A percentile compares a stretch with the other conserved stretches of the same genome.
Evolutionary conservation across 805 yeast genomes (phyloP).

Genomic region (Schwanniomyces yamadae): DNA sequence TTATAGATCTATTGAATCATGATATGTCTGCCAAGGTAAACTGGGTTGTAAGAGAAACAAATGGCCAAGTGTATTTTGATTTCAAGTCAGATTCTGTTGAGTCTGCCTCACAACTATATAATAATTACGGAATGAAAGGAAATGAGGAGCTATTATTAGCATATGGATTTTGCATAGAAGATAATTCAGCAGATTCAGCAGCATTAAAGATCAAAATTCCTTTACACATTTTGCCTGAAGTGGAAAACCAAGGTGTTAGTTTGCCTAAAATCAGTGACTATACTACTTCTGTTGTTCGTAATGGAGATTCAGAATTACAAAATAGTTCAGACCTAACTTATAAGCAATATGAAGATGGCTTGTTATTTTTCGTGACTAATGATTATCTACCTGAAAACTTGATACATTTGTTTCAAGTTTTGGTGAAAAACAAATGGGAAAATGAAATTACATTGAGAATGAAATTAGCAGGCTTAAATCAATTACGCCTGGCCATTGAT

Average conservation of each 20-base stretch:
- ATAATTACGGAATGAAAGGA: slow-evolving; percentile 86
- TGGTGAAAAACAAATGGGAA: slow-evolving; percentile 54
- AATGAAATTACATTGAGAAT: slow-evolving; percentile 47
- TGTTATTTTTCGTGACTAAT: slow-evolving; percentile 39
- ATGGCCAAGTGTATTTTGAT: slow-evolving; percentile 27
- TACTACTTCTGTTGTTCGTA: slow-evolving; percentile 33
- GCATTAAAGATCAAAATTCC: slow-evolving; percentile 62
- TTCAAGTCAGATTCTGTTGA: slow-evolving; percentile 39
- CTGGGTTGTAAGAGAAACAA: slow-evolving; percentile 47
- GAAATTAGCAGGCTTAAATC: slow-evolving; percentile 59
- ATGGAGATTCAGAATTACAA: slow-evolving; percentile 3
- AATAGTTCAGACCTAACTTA: slow-evolving; percentile 5
- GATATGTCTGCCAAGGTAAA: slow-evolving; percentile 55
- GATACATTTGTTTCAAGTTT: slow-evolving; percentile 51
- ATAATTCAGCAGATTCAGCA: slow-evolving; percentile 57
- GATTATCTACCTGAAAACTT: slow-evolving; percentile 43
- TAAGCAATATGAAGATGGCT: slow-evolving; percentile 27
- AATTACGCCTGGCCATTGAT: slow-evolving; percentile 50
- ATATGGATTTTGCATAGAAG: slow-evolving; percentile 71
- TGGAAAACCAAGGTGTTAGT: slow-evolving; percentile 36
- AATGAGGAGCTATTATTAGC: slow-evolving; percentile 79
- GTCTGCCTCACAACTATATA: slow-evolving; percentile 57
- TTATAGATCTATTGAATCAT: slow-evolving; percentile 81
- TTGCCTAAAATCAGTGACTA: slow-evolving; percentile 36
- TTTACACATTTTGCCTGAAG: slow-evolving; percentile 23